These are phyloP conservation scores for Trichoderma afroharzianum DNA, from an alignment of 2,329 filamentous ascomycete genomes.

Conservation along the genomic window DNA sequence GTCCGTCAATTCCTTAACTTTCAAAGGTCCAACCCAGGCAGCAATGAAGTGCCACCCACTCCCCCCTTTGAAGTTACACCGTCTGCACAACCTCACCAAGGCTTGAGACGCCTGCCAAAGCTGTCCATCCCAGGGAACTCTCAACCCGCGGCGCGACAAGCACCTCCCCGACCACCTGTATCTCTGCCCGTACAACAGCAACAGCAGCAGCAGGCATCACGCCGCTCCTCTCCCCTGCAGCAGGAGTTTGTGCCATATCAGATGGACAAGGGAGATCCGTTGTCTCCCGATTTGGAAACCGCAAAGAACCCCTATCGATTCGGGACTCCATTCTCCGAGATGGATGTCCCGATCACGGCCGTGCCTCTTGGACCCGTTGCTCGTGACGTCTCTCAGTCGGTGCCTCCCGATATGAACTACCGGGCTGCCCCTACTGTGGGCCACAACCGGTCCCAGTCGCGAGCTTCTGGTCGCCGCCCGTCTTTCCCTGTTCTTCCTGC, in stretches of 20 bases:
- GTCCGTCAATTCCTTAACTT: constrained; percentile 88
- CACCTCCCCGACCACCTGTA: constrained; percentile 28
- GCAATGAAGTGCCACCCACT: constrained; percentile 60
- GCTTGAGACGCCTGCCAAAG: constrained; percentile 58
- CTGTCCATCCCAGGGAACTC: constrained; percentile 53
- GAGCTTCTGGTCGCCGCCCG: constrained; percentile 59
- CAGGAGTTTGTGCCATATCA: constrained; percentile 45
- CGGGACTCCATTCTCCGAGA: constrained; percentile 84
- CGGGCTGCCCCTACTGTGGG: constrained; percentile 41
- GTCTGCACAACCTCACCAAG: constrained; percentile 46
- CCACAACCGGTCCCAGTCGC: constrained; percentile 47
- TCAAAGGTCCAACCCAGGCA: constrained; percentile 56
- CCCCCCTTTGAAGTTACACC: constrained; percentile 66
- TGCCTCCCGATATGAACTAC: constrained; percentile 90
- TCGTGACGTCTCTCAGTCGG: constrained; percentile 81
- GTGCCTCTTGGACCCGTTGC: constrained; percentile 68
- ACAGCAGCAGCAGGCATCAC: constrained; percentile 21
- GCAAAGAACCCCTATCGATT: constrained; percentile 64
- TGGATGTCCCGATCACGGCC: constrained; percentile 80
- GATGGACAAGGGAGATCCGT: constrained; percentile 49
- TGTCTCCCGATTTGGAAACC: constrained; percentile 56
- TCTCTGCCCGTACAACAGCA: constrained; percentile 25
- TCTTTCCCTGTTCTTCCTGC: constrained; percentile 66
- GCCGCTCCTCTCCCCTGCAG: constrained; percentile 22
- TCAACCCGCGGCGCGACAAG: constrained; percentile 27